Evolutionary conservation across 768 basidiomycete species (phyloP), one percentile per base, ranked within the genome.

Genomic region (Mycena metata): DNA sequence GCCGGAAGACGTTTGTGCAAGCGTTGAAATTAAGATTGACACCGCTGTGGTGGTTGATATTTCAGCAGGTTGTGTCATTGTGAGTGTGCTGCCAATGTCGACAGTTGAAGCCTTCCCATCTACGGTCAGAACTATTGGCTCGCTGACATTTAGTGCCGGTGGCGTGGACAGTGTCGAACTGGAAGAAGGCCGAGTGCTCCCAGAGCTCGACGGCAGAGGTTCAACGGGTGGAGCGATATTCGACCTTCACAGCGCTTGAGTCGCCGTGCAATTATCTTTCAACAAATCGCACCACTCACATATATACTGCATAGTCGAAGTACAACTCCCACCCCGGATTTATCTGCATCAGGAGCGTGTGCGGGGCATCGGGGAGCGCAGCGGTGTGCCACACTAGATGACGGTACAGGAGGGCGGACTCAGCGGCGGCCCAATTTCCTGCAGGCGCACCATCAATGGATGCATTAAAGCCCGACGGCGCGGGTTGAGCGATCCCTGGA

Each of bases 221-320:
- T 16, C 11, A 6, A 55, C 30, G 30, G 54, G 36, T 10, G 54
- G 35, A 55, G 39, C 54, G 12, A 41, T n/a, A 55, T 55, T 16
- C 16, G 54, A 55, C 56, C 30, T 30, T 30, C 30, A 30, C 30
- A 30, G 30, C 30, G 6, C 30, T 30, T 6, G 30, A 30, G 30
- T n/a, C n/a, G n/a, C n/a, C n/a, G 30, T 30, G 6, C 30, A 30
- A 30, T 30, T 30, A n/a, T n/a, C 6, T 6, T 30, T 30, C 3
- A 30, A 30, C 30, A 23, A 21, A 23, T 3, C n/a, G 19, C 6
- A 30, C 10, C 5, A 63, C 62, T 43, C 54, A 64, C 62, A 43
- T 64, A 21, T 55, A 64, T 23, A 64, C 39, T 10, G 54, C 54
- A 26, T 64, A 55, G 35, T 64, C 62, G 13, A 64, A 47, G 12